Conservation (phyloP, 257 asterid genomes). For the Solanum paucissectum region DNA sequence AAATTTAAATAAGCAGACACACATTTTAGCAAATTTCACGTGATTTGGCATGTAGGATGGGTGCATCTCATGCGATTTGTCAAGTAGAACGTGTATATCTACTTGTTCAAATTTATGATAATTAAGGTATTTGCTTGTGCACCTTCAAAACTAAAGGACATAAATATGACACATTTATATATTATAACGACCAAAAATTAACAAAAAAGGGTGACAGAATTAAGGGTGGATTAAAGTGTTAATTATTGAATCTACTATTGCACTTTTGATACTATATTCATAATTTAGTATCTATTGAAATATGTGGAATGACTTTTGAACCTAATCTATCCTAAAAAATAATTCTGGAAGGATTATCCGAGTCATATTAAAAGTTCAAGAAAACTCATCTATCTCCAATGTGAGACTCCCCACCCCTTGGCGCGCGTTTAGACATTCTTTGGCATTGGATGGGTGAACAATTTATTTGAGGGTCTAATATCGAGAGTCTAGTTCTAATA, state of each 20-base stretch:
- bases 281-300: background rate
- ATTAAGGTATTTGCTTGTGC: too few relatives aligned
- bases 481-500: background rate
- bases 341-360: fast-evolving
- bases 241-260: background rate
- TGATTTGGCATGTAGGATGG: background rate
- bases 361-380: background rate
- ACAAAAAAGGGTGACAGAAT: background rate
- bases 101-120: too few relatives aligned
- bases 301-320: background rate
- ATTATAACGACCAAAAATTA: background rate
- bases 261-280: background rate
- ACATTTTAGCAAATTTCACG: too few relatives aligned
- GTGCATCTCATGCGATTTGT: background rate
- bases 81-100: background rate
- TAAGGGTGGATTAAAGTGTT: background rate
- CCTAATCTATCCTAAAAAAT: background rate
- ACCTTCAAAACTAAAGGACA: fast-evolving
- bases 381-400: background rate
- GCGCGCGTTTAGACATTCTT: too few relatives aligned
- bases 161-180: background rate
- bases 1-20: too few relatives aligned
- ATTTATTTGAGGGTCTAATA: background rate
- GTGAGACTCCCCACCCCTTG: too few relatives aligned
- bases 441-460: too few relatives aligned